Conservation (phyloP, 2,329 filamentous ascomycete species). For the Fusarium marasasianum region DNA sequence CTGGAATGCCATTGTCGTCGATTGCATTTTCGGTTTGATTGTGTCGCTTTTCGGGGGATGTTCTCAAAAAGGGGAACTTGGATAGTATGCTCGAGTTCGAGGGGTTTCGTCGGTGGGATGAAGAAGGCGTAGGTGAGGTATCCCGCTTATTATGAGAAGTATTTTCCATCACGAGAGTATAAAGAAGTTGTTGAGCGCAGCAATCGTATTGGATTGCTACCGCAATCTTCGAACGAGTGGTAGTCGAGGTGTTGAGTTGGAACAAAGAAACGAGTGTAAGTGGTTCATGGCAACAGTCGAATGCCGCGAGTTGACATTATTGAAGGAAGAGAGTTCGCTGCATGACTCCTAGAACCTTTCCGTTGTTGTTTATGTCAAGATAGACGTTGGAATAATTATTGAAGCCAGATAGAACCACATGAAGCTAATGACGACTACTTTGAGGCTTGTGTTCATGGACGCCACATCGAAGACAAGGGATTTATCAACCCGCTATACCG, state of each 20-base stretch:
- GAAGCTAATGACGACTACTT: slow-evolving; percentile 28
- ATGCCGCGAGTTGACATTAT: slow-evolving; percentile 10
- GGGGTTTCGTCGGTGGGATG: slow-evolving; percentile 55
- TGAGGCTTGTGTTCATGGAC: slow-evolving; percentile 7
- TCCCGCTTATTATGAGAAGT: slow-evolving; percentile 4
- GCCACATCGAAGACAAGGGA: slow-evolving; percentile 10
- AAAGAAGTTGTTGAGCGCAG: neutral
- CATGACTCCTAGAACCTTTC: slow-evolving; percentile 1
- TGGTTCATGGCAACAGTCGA: slow-evolving; percentile 7
- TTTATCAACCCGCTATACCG: neutral
- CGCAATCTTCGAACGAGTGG: slow-evolving; percentile 1
- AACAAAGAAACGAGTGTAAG: neutral
- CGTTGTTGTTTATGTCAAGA: neutral
- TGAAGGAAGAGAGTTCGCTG: neutral
- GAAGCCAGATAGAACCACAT: slow-evolving; percentile 22
- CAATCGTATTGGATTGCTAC: neutral
- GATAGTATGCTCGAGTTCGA: slow-evolving; percentile 73
- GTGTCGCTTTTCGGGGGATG: slow-evolving; percentile 45
- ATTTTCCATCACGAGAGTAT: slow-evolving; percentile 28
- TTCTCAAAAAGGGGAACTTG: slow-evolving; percentile 74
- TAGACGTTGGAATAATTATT: neutral
- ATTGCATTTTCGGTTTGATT: slow-evolving; percentile 51
- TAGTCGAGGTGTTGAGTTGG: neutral
- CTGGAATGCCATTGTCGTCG: slow-evolving; percentile 47
- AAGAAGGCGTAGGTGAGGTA: slow-evolving; percentile 25